These are phyloP conservation scores for Teunomyces lycoperdinae DNA, from an alignment of 805 yeast species.

Conservation along the genomic window DNA sequence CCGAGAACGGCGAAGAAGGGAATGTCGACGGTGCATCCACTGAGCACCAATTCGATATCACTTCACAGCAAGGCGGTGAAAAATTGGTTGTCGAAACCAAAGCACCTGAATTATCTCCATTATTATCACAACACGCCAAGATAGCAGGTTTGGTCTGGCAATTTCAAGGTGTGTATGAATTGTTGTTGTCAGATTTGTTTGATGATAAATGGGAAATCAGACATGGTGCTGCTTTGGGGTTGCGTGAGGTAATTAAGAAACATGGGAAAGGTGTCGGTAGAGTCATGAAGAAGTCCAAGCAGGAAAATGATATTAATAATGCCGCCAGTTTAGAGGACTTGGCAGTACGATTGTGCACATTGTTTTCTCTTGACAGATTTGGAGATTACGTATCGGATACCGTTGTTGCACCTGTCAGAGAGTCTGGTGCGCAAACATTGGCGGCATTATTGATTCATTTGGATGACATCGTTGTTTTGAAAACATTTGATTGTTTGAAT, in stretches of 20 bases:
- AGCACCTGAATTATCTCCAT: slow-evolving; percentile 60
- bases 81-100: slow-evolving; percentile 83
- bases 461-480: slow-evolving; percentile 52
- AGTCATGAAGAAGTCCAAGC: slow-evolving; percentile 55
- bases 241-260: slow-evolving; percentile 77
- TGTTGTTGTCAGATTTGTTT: slow-evolving; percentile 73
- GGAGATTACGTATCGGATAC: slow-evolving; percentile 97
- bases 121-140: slow-evolving; percentile 66
- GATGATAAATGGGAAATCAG: slow-evolving; percentile 90
- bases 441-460: slow-evolving; percentile 86
- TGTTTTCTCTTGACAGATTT: slow-evolving; percentile 90
- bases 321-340: slow-evolving; percentile 77
- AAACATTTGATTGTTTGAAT: slow-evolving; percentile 63
- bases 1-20: slow-evolving; percentile 36
- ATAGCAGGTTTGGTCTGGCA: slow-evolving; percentile 85
- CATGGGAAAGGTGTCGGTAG: slow-evolving; percentile 89
- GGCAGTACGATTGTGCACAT: slow-evolving; percentile 76
- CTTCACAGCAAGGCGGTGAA: slow-evolving; percentile 76
- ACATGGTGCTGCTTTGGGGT: slow-evolving; percentile 92
- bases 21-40: slow-evolving; percentile 1
- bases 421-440: slow-evolving; percentile 90
- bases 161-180: slow-evolving; percentile 87
- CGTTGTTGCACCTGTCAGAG: slow-evolving; percentile 97
- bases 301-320: slow-evolving; percentile 67
- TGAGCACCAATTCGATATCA: slow-evolving; percentile 53